Evolutionary conservation across 805 yeast species (phyloP).

Genomic region (Candida gorgasii): DNA sequence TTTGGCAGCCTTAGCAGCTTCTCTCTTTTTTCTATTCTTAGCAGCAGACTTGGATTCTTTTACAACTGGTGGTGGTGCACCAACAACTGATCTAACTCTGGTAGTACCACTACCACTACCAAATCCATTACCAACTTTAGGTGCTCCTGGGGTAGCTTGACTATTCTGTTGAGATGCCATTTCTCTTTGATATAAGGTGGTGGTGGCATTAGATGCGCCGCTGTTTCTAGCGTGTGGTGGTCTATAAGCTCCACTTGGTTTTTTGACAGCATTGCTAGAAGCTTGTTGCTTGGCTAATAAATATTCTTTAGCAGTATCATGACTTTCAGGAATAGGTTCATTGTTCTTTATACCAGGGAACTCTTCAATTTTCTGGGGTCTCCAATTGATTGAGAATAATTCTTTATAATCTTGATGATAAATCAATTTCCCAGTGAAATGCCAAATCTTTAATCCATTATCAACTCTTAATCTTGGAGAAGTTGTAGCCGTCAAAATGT

Average conservation of each 20-base stretch:
- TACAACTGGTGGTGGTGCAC: conserved; percentile 48
- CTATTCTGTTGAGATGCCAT: conserved; percentile 23
- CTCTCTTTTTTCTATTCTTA: conserved; percentile 76
- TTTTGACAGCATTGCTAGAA: conserved; percentile 39
- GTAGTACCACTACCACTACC: conserved; percentile 13
- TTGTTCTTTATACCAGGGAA: conserved; percentile 54
- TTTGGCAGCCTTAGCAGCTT: conserved; percentile 20
- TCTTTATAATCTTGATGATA: conserved; percentile 80
- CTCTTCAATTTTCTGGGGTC: conserved; percentile 56
- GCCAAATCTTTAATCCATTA: conserved; percentile 93
- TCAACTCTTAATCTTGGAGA: conserved; percentile 97
- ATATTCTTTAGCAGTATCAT: conserved; percentile 66
- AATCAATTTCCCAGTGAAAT: conserved; percentile 78
- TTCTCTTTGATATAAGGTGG: conserved; percentile 63
- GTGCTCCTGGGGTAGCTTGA: conserved; percentile 24
- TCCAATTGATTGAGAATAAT: conserved; percentile 81
- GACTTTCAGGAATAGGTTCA: conserved; percentile 65
- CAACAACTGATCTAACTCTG: conserved; percentile 52
- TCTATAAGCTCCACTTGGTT: conserved; percentile 87
- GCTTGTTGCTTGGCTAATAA: conserved; percentile 40
- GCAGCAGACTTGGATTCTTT: conserved; percentile 65
- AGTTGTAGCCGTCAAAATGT: conserved; percentile 91
- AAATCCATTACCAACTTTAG: conserved; percentile 6
- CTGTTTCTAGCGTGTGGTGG: conserved; percentile 89
- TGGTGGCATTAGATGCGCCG: conserved; percentile 30